Evolutionary conservation across 2,329 filamentous ascomycete genomes (phyloP), one percentile per base, ranked within the genome.

Genomic region (Exserohilum turcica): DNA sequence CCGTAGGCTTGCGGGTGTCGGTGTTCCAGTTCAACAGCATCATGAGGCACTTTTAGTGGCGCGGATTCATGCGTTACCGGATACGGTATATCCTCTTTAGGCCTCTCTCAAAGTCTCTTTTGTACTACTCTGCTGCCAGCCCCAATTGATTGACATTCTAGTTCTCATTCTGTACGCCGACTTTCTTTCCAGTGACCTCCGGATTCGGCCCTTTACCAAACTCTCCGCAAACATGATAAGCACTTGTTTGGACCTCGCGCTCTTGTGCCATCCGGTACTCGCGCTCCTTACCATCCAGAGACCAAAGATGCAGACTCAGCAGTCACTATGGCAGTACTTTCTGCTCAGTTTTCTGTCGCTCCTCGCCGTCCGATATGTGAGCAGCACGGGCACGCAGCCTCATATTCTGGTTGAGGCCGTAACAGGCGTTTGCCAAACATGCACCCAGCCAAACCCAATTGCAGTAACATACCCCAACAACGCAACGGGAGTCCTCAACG

Each of bases 401-500:
- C 47, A 21, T 8, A 46, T 1, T 50, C 50, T 29, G 6, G 19
- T 32, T 16, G 12, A 43, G 31, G 5, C 36, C 38, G 5, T 5
- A 40, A 18, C 40, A 16, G 43, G 44, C 15, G 28, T 52, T 6
- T 75, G 73, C 50, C 58, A 61, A 13, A 64, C 65, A 5, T 35
- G 65, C 31, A 68, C 71, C 39, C 66, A 67, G 50, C 75, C 78
- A n/a, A 84, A 85, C 53, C 78, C 80, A 5, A 77, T 84, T 56
- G 76, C 76, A 2, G 67, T 74, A 5, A 51, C 74, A 16, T 82
- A 81, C 52, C 80, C 80, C 2, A 70, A 74, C 27, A 74, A 78
- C 24, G 75, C 79, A 10, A 84, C 80, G 0, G 82, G 82, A 3
- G 80, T 80, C 0, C 67, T 84, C 19, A 85, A 85, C 65, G 79